Conservation (phyloP, 257 asterid species). For the Petunia secreta region DNA sequence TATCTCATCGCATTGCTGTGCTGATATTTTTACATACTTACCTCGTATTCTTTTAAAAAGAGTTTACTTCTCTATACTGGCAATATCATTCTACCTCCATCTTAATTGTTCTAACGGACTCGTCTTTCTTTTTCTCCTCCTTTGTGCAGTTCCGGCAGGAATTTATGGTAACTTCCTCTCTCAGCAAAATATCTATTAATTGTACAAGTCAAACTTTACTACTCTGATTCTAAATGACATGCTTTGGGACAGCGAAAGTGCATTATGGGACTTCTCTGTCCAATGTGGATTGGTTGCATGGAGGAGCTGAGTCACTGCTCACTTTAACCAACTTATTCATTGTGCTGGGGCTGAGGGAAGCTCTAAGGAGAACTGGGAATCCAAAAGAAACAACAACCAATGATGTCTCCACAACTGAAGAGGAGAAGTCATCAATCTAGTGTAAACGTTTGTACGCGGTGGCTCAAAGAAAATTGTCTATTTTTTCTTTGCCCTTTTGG, state of each 20-base stretch:
- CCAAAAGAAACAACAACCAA: constrained; percentile 41
- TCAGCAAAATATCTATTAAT: constrained; percentile 1
- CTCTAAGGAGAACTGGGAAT: constrained; percentile 56
- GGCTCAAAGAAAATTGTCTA: neutral
- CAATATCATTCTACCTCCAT: constrained; percentile 20
- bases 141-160: constrained; percentile 84
- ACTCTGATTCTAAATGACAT: constrained; percentile 21
- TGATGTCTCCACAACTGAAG: constrained; percentile 40
- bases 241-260: constrained; percentile 72
- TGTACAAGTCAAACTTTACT: neutral
- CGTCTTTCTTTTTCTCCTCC: constrained; percentile 42
- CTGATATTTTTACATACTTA: neutral
- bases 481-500: neutral
- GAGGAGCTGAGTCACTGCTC: constrained; percentile 96
- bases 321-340: constrained; percentile 88
- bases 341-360: constrained; percentile 81
- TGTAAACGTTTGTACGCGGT: constrained; percentile 29
- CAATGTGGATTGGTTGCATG: constrained; percentile 95
- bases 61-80: neutral
- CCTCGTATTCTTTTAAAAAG: neutral
- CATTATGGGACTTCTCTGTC: constrained; percentile 91
- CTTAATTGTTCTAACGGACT: constrained; percentile 39
- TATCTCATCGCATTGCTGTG: neutral
- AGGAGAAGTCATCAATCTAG: constrained; percentile 52
- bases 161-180: constrained; percentile 67